A percentile compares a stretch with the other conserved stretches of the same genome.
Conservation (phyloP, 352 stramenopile species). For the Phytophthora macrochlamydospora region DNA sequence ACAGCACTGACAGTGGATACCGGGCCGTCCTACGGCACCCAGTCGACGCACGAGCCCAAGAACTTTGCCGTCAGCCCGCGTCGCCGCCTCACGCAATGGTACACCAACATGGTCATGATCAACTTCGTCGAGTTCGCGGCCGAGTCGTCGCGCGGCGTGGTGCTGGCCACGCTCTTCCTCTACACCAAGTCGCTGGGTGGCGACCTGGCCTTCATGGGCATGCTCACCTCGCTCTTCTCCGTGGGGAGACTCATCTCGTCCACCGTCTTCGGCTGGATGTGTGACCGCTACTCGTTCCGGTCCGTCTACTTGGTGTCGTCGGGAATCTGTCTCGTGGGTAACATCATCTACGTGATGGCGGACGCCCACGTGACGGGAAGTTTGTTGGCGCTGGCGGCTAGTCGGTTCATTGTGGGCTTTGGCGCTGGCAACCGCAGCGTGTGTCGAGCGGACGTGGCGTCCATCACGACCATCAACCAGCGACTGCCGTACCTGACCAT, state of each 20-base stretch:
- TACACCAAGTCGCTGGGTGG: slow-evolving; percentile 85
- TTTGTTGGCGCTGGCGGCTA: slow-evolving; percentile 51
- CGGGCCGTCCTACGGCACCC: slow-evolving; percentile 34
- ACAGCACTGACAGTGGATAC: too few relatives aligned
- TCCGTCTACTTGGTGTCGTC: slow-evolving; percentile 84
- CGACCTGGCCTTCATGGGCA: slow-evolving; percentile 78
- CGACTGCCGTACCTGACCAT: slow-evolving; percentile 79
- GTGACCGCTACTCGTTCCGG: slow-evolving; percentile 81
- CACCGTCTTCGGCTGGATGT: slow-evolving; percentile 85
- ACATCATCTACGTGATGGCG: slow-evolving; percentile 76
- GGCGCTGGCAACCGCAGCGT: slow-evolving; percentile 78
- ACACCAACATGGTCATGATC: slow-evolving; percentile 81
- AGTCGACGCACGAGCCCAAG: slow-evolving; percentile 29
- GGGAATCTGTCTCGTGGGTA: slow-evolving; percentile 69
- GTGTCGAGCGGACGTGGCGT: slow-evolving; percentile 73
- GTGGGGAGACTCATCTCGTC: slow-evolving; percentile 84
- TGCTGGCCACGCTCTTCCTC: slow-evolving; percentile 83
- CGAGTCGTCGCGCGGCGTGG: slow-evolving; percentile 76
- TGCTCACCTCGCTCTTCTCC: slow-evolving; percentile 84
- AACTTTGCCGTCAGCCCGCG: slow-evolving; percentile 50
- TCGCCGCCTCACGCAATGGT: slow-evolving; percentile 58
- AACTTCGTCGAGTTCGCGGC: slow-evolving; percentile 87
- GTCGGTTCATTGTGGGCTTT: slow-evolving; percentile 81
- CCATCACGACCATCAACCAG: slow-evolving; percentile 74
- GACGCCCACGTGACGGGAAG: slow-evolving; percentile 64